A percentile compares a stretch with the other conserved stretches of the same genome.
These are phyloP conservation scores for Xanthoconium stramineum DNA, from an alignment of 768 basidiomycete species.

Conservation along the genomic window DNA sequence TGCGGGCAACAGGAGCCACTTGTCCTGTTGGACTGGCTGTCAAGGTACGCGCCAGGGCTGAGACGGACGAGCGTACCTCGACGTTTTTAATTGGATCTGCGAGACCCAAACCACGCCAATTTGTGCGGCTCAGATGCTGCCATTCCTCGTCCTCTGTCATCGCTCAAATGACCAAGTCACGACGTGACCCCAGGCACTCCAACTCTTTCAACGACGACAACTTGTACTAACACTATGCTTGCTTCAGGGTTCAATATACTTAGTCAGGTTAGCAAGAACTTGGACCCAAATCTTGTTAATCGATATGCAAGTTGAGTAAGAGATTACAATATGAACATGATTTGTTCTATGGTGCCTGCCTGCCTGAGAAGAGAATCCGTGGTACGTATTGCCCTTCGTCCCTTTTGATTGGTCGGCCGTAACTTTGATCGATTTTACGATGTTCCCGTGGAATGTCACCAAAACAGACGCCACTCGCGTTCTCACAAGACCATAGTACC, in stretches of 20 bases:
- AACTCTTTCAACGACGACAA: too few relatives aligned
- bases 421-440: background rate
- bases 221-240: too few relatives aligned
- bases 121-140: conserved; percentile 52
- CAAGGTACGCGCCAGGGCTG: background rate
- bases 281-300: background rate
- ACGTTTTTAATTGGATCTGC: conserved; percentile 88
- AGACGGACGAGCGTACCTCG: conserved; percentile 56
- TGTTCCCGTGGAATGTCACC: background rate
- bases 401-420: background rate
- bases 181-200: background rate
- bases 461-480: background rate
- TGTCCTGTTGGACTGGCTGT: conserved; percentile 59
- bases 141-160: conserved; percentile 45
- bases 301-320: background rate
- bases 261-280: background rate
- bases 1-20: conserved; percentile 96
- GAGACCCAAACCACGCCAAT: conserved; percentile 76
- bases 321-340: background rate
- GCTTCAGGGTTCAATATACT: too few relatives aligned
- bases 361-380: background rate
- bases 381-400: background rate
- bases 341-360: background rate
- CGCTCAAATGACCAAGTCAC: background rate
- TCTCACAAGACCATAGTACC: background rate